phyloP scores from a whole-genome alignment of 2,329 filamentous ascomycete species.

The Colletotrichum sp. region DNA sequence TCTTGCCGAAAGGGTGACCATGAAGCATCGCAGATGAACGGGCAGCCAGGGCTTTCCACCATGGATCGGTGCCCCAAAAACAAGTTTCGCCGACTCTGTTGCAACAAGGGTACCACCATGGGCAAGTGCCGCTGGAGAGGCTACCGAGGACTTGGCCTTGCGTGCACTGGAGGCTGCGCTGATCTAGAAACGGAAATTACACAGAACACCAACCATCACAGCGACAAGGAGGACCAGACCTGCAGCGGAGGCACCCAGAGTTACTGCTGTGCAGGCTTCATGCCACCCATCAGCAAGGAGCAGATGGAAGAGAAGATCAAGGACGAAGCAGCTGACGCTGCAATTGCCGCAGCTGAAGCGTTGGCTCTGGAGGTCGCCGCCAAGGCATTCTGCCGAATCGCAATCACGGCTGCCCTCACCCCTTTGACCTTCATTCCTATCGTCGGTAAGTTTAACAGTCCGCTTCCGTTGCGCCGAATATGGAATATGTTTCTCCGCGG shows the following conservation, averaged over 20 bases:
- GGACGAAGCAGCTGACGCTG: constrained; percentile 29
- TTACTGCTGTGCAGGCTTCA: constrained; percentile 36
- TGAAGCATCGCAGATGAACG: constrained; percentile 31
- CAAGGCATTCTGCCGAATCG: constrained; percentile 37
- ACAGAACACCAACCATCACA: constrained; percentile 29
- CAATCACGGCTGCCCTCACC: constrained; percentile 29
- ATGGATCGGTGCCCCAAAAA: constrained; percentile 27
- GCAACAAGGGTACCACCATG: constrained; percentile 24
- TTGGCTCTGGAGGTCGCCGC: constrained; percentile 36
- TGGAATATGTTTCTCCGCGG: not conserved
- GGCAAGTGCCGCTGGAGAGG: constrained; percentile 32
- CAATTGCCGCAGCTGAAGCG: constrained; percentile 30
- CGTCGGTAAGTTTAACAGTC: not conserved
- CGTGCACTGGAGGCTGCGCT: constrained; percentile 28
- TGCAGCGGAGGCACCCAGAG: constrained; percentile 33
- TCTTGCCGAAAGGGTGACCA: constrained; percentile 29
- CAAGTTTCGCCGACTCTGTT: constrained; percentile 31
- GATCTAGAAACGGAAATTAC: constrained; percentile 32
- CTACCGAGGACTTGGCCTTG: constrained; percentile 34
- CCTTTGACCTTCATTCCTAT: constrained; percentile 4
- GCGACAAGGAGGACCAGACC: constrained; percentile 30
- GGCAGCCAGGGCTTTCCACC: constrained; percentile 31
- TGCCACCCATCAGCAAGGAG: constrained; percentile 23
- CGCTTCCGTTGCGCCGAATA: not conserved
- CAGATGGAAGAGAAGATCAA: constrained; percentile 25